Percentiles rank a stretch among this genome's conserved stretches.
These are phyloP conservation scores for Annulohypoxylon truncatum DNA, from an alignment of 2,329 filamentous ascomycete species.

Conservation along the genomic window DNA sequence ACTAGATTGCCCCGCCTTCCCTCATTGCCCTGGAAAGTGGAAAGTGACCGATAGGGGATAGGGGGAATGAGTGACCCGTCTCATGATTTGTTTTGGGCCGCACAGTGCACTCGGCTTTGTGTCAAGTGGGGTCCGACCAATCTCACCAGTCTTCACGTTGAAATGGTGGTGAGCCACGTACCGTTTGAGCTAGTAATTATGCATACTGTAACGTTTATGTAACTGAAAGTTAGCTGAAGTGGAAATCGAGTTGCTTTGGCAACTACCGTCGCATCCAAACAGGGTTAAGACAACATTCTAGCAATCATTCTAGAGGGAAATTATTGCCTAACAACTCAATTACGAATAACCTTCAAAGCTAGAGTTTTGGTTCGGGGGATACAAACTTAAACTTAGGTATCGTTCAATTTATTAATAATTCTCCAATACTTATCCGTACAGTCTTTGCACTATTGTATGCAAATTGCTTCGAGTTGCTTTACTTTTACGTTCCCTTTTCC, in stretches of 20 bases:
- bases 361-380: constrained; percentile 15
- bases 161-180: not conserved
- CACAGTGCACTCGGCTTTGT: constrained; percentile 29
- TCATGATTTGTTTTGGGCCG: constrained; percentile 38
- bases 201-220: constrained; percentile 6
- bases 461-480: constrained; percentile 10
- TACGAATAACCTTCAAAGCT: constrained; percentile 9
- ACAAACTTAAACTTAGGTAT: not conserved
- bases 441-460: not conserved
- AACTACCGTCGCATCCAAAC: constrained; percentile 30
- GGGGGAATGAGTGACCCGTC: constrained; percentile 34
- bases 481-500: constrained; percentile 9
- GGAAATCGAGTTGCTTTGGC: constrained; percentile 31
- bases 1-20: constrained; percentile 47
- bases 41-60: constrained; percentile 35
- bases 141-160: not conserved
- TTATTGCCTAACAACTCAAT: constrained; percentile 1
- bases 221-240: constrained; percentile 9
- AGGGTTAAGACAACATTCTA: constrained; percentile 34
- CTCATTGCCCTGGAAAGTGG: constrained; percentile 29
- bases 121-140: constrained; percentile 12
- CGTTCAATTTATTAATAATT: constrained; percentile 6
- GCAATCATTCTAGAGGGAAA: constrained; percentile 17
- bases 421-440: constrained; percentile 4
- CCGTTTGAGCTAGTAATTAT: not conserved